Evolutionary conservation across 2,329 filamentous ascomycete species (phyloP), one percentile per base, ranked within the genome.

Genomic region (Gnomoniopsis sp.): DNA sequence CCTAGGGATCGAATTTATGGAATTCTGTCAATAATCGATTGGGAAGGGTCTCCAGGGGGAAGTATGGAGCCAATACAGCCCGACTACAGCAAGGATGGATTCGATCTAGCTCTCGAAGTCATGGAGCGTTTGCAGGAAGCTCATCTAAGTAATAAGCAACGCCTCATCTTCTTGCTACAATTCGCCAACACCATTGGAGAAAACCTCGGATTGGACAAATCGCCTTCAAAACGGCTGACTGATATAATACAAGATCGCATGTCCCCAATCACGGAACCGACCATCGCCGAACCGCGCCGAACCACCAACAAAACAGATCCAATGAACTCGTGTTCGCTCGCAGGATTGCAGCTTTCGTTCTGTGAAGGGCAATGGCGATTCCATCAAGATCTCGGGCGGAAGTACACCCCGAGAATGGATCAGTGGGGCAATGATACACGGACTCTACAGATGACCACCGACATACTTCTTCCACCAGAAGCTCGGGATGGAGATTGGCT

Each of bases 1-100:
- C 30, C 14, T 3, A 50, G 58, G 19, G 50, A 60, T 21, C 51
- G 23, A 11, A 26, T 60, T 1, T 60, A 50, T 14, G 55, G 50
- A 1, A 15, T 44, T 21, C 11, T 58, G 11, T 26, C 55, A 0
- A 47, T 33, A 21, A 19, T 55, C 22, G 17, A 51, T 4, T 58
- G 55, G 55, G 3, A 14, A 1, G 22, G n/a, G n/a, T n/a, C n/a
- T n/a, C n/a, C n/a, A n/a, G n/a, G n/a, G n/a, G n/a, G n/a, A n/a
- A n/a, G 19, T 7, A 2, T 14, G 22, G 3, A 38, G 4, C 55
- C 55, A 10, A 53, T 54, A 7, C 23, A 17, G 2, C 54, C 55
- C 17, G 47, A 60, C 6, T 60, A 58, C n/a, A 8, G 3, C 2
- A 50, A 22, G 23, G 49, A 53, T 26, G 17, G 11, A 15, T 41